Conservation (phyloP, 106 monocot species). For the Platanthera zijinensis region DNA sequence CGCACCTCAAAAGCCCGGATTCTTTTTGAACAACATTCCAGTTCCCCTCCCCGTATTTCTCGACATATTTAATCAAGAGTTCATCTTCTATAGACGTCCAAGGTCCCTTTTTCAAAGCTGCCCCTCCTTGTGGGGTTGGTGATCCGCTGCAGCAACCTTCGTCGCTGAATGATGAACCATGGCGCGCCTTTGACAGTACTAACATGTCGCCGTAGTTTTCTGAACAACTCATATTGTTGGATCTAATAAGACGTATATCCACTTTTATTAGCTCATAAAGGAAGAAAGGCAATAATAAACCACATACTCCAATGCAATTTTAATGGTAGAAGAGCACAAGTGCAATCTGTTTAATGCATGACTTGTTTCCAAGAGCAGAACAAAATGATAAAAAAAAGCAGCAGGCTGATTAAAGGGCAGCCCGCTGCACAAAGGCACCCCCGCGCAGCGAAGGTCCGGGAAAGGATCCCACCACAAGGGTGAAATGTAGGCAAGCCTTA, state of each 20-base stretch:
- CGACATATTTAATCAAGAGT: conserved; percentile 56
- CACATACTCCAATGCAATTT: neutral
- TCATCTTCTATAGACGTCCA: conserved; percentile 77
- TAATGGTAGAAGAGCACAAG: neutral
- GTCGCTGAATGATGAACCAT: conserved; percentile 20
- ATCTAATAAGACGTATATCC: conserved; percentile 6
- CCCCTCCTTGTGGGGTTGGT: neutral
- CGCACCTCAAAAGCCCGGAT: conserved; percentile 53
- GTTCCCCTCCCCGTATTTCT: conserved; percentile 69
- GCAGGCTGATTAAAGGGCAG: no score
- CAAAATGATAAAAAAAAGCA: neutral
- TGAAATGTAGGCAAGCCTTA: no score
- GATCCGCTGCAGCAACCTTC: conserved; percentile 31
- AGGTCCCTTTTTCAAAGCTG: conserved; percentile 62
- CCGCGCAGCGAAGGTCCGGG: no score
- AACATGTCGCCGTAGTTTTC: conserved; percentile 15
- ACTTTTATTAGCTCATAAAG: neutral
- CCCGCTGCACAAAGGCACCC: no score
- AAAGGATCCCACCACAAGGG: no score
- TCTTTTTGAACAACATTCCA: conserved; percentile 77
- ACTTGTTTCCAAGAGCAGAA: neutral
- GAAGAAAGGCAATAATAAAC: neutral
- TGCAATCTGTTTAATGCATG: neutral
- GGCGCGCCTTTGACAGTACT: conserved; percentile 13
- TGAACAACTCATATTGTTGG: conserved; percentile 14